These are phyloP conservation scores for Xylaria sp. DNA, from an alignment of 2,329 filamentous ascomycete species.

Conservation along the genomic window DNA sequence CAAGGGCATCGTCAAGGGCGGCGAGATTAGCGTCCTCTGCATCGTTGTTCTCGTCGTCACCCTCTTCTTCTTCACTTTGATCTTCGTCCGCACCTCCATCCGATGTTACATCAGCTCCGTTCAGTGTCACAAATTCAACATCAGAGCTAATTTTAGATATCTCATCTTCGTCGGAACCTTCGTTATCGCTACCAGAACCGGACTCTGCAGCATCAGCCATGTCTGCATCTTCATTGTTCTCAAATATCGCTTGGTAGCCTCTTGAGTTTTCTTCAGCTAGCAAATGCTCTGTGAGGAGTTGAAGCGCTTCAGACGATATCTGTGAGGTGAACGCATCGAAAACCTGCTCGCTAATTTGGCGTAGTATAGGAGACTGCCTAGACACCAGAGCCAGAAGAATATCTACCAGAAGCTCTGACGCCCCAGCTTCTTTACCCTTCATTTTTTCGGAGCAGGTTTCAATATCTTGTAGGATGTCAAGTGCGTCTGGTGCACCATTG, in stretches of 20 bases:
- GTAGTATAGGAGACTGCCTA: slow-evolving; percentile 84
- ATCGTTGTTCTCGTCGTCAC: slow-evolving; percentile 57
- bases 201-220: slow-evolving; percentile 59
- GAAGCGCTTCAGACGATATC: slow-evolving; percentile 78
- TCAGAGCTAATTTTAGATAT: slow-evolving; percentile 53
- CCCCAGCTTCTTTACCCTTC: slow-evolving; percentile 65
- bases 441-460: slow-evolving; percentile 77
- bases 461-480: slow-evolving; percentile 85
- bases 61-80: slow-evolving; percentile 56
- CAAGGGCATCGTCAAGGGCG: slow-evolving; percentile 78
- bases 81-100: slow-evolving; percentile 55
- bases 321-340: slow-evolving; percentile 84
- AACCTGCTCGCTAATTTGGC: slow-evolving; percentile 87
- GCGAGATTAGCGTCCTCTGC: slow-evolving; percentile 58
- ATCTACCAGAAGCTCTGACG: slow-evolving; percentile 82
- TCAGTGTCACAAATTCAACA: slow-evolving; percentile 56
- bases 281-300: slow-evolving; percentile 74
- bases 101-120: slow-evolving; percentile 56
- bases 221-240: slow-evolving; percentile 71
- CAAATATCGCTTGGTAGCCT: slow-evolving; percentile 89
- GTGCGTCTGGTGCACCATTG: slow-evolving; percentile 86
- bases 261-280: slow-evolving; percentile 81
- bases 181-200: slow-evolving; percentile 56
- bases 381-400: slow-evolving; percentile 91
- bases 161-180: slow-evolving; percentile 56